Conservation (phyloP, 1,284 basidiomycete species). For the Leccinum fallax region DNA sequence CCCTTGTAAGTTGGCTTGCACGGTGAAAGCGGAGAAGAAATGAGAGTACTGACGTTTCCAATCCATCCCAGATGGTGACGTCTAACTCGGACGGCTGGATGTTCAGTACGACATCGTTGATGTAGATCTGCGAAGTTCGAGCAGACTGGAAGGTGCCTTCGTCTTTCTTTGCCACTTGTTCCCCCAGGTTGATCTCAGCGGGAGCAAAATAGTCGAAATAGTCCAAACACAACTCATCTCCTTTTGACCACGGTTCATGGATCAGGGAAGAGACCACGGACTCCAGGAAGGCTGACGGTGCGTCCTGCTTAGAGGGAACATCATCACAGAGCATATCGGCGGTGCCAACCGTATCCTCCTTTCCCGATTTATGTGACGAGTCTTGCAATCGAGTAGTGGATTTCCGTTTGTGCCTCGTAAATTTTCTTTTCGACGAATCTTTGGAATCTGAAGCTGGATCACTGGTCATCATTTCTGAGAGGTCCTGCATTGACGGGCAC, state of each 20-base stretch:
- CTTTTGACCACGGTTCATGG: not conserved
- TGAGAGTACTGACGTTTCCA: constrained; percentile 19
- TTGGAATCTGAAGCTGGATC: not conserved
- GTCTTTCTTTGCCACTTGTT: not conserved
- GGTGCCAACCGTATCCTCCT: not conserved
- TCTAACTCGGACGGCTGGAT: constrained; percentile 16
- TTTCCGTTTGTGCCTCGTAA: not conserved
- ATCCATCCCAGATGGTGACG: constrained; percentile 31
- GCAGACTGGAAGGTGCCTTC: not conserved
- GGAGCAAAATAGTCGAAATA: not conserved
- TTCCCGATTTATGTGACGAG: constrained; percentile 1
- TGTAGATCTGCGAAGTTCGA: not conserved
- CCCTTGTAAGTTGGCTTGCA: not conserved
- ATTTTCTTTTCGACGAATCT: not conserved
- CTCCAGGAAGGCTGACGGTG: not conserved
- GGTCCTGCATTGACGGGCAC: not conserved
- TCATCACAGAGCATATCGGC: constrained; percentile 6
- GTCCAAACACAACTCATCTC: not conserved
- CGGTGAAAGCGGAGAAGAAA: not conserved
- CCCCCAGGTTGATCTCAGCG: not conserved
- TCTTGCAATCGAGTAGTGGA: constrained; percentile 3
- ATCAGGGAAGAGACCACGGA: not conserved
- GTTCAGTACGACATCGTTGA: constrained; percentile 18
- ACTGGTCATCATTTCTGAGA: not conserved
- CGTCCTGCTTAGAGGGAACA: constrained; percentile 4